phyloP scores from a whole-genome alignment of 805 yeast species.

The Cyberlindnera galapagoensis region DNA sequence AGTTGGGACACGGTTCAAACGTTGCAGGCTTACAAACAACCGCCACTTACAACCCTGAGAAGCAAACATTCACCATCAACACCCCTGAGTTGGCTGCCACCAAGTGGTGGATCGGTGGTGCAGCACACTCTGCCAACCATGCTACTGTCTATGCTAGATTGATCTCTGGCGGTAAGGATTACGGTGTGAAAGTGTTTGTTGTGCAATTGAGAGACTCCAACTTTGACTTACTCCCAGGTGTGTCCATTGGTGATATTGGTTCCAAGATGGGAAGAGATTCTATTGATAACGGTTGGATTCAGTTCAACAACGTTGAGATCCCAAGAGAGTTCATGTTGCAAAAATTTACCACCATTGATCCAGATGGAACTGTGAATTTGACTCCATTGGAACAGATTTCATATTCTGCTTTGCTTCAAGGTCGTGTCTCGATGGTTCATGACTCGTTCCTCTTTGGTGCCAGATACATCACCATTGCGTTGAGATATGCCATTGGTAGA shows the following conservation, averaged over 20 bases:
- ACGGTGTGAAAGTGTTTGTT: constrained; percentile 88
- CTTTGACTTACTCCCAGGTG: constrained; percentile 72
- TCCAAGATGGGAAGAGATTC: constrained; percentile 95
- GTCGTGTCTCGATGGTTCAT: constrained; percentile 84
- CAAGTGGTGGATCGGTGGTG: constrained; percentile 99
- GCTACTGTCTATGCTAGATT: constrained; percentile 80
- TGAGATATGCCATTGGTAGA: constrained; percentile 59
- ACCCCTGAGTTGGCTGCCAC: constrained; percentile 92
- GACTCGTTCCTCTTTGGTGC: constrained; percentile 81
- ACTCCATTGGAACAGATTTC: constrained; percentile 84
- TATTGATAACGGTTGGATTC: constrained; percentile 96
- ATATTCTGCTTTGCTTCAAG: constrained; percentile 80
- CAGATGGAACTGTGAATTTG: constrained; percentile 62
- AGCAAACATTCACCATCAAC: constrained; percentile 65
- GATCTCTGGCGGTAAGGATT: constrained; percentile 73
- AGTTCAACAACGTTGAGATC: constrained; percentile 74
- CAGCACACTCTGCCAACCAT: constrained; percentile 91
- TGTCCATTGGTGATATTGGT: constrained; percentile 87
- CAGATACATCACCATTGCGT: constrained; percentile 75
- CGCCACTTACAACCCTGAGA: constrained; percentile 63
- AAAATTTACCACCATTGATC: constrained; percentile 66
- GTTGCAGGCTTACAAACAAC: constrained; percentile 93
- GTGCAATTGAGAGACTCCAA: constrained; percentile 79
- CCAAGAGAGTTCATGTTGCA: constrained; percentile 81
- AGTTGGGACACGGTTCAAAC: constrained; percentile 88